phyloP scores from a whole-genome alignment of 1,284 basidiomycete genomes.

The Athelia psychrophila region DNA sequence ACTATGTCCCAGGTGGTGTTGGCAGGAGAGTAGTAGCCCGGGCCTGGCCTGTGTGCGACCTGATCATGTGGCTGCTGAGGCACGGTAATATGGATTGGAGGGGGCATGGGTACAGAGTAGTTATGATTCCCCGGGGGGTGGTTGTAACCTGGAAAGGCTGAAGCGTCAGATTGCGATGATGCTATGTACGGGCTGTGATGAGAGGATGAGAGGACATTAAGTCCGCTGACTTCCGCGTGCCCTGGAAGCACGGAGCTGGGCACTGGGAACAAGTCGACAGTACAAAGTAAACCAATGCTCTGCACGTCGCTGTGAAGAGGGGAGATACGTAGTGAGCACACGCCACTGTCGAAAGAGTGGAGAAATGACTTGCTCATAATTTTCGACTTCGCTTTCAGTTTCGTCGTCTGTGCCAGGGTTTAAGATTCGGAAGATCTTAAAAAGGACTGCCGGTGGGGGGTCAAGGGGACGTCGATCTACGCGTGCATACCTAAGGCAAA shows the following conservation, averaged over 20 bases:
- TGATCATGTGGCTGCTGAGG: neutral
- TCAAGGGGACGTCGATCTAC: conserved; percentile 63
- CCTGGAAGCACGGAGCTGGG: conserved; percentile 14
- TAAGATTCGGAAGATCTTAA: conserved; percentile 45
- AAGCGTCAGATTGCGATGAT: conserved; percentile 5
- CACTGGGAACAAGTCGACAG: conserved; percentile 56
- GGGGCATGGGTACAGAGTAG: neutral
- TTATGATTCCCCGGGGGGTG: conserved; percentile 3
- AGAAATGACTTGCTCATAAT: conserved; percentile 40
- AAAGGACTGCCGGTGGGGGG: conserved; percentile 58
- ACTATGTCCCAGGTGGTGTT: conserved; percentile 18
- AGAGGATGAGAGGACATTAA: too few species aligned
- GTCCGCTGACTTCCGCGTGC: conserved; percentile 1
- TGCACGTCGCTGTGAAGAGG: conserved; percentile 36
- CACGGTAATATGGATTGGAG: neutral
- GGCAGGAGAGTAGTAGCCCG: neutral
- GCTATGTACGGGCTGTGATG: conserved; percentile 10
- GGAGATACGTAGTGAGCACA: neutral
- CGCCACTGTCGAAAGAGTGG: neutral
- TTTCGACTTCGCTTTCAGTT: conserved; percentile 39
- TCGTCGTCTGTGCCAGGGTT: conserved; percentile 35
- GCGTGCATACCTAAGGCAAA: conserved; percentile 47
- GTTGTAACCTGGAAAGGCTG: neutral
- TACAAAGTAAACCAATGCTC: conserved; percentile 54
- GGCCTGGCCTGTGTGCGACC: neutral